Base-by-base conservation (phyloP, 2,329 filamentous ascomycete species). In the Aureobasidium sp. region DNA sequence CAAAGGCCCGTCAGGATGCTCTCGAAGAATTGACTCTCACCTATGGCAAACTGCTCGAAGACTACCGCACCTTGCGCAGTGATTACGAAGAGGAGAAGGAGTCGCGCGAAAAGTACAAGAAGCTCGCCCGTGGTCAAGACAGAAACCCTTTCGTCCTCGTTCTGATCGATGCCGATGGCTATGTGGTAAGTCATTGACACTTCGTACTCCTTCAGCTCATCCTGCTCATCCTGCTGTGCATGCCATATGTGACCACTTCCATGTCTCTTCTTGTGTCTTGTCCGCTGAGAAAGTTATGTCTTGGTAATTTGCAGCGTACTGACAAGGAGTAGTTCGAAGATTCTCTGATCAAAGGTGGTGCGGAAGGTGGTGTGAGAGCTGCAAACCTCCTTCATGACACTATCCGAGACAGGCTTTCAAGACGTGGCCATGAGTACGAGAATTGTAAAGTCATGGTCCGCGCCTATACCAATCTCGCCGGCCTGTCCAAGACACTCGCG, bases 101-200 rank as follows among this genome's bases (percentile, higher is more conserved):
- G 53, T 72, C 76, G 0, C 73, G 81, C 3, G 81, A 84, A 63
- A 78, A 77, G 45, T 84, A 83, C 73, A 84, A 84, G 67, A 77
- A 79, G 66, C 69, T 81, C 61, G 78, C 78, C 5, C 74, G 76
- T 57, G 63, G 67, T 31, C 68, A 77, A 67, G 73, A 82, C 27
- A 78, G 80, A 22, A 82, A 82, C 64, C 79, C 83, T 0, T 87
- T 86, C 66, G 82, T 83, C 1, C 74, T 87, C 2, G 79, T 87
- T 7, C 73, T 87, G 0, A 73, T 87, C 14, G 84, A 87, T 62
- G 85, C 83, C 22, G 83, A 87, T 70, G 82, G 81, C 52, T 86
- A 85, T 66, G 35, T 62, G 29, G 52, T 56, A 27, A 56, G 52
- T 56, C 17, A 8, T 6, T 35, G 24, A 22, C 39, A 22, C 42